Evolutionary conservation across 495 filamentous ascomycete species (phyloP), one percentile per base, ranked within the genome.

Genomic region (Durotheca rogersii): DNA sequence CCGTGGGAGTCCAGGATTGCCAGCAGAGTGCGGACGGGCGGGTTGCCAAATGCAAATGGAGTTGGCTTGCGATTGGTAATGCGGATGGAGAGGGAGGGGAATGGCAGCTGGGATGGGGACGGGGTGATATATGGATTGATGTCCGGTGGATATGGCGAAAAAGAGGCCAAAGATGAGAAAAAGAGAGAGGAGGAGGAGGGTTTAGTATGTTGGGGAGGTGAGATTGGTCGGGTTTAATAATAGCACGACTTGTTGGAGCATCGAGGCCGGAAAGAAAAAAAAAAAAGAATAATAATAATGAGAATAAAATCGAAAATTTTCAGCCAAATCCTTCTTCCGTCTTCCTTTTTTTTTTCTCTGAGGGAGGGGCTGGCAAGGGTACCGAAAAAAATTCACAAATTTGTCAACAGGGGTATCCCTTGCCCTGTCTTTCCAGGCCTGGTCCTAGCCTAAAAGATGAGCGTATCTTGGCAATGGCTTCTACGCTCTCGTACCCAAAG

Each of bases 191-290:
- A 21, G 34, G 33, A 29, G 39, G 29, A 29, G 50, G 54, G 63
- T n/a, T n/a, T n/a, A n/a, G n/a, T n/a, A n/a, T n/a, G n/a, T 67
- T 58, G 61, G 61, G 61, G 45, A 58, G 43, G 56, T 47, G 56
- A 46, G 37, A 27, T 27, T 15, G 56, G 47, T 39, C 47, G 49
- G 47, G 43, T 58, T 62, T 62, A 64, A 61, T 63, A 59, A 58
- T 45, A 51, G 52, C 51, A 58, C 43, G 35, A 41, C n/a, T 56
- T 45, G 52, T 52, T 56, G 47, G 60, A 51, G 52, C 52, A 51
- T 41, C 47, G 52, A 52, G 54, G 38, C 16, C 42, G 20, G 33
- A 34, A 11, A 40, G 19, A 41, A 58, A 63, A 47, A 51, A 27
- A 27, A 27, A 4, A 4, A 27, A 27, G n/a, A n/a, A n/a, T n/a